phyloP scores from a whole-genome alignment of 805 yeast species.

The Nakazawaea populi region DNA sequence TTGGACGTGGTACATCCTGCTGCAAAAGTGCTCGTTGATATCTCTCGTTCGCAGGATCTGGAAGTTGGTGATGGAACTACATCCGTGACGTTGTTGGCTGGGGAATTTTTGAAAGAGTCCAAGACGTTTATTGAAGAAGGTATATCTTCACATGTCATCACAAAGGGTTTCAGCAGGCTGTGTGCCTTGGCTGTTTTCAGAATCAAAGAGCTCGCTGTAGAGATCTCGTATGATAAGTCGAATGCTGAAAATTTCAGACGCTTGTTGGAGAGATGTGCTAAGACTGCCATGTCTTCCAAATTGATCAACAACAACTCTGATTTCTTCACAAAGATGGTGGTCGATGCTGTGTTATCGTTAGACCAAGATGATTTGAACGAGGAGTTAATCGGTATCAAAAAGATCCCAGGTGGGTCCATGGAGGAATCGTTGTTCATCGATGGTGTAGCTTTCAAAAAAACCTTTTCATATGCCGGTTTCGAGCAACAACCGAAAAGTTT shows the following conservation, averaged over 20 bases:
- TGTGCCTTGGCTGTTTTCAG: slow-evolving; percentile 67
- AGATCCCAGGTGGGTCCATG: slow-evolving; percentile 93
- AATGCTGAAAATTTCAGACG: slow-evolving; percentile 59
- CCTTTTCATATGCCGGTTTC: slow-evolving; percentile 96
- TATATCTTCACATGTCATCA: slow-evolving; percentile 82
- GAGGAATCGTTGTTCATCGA: slow-evolving; percentile 85
- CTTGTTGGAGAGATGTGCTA: slow-evolving; percentile 85
- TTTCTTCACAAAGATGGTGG: slow-evolving; percentile 94
- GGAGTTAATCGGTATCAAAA: slow-evolving; percentile 87
- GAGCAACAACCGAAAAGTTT: slow-evolving; percentile 96
- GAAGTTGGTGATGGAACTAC: slow-evolving; percentile 99
- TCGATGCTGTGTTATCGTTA: slow-evolving; percentile 85
- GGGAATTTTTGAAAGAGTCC: slow-evolving; percentile 89
- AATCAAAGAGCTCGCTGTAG: slow-evolving; percentile 70
- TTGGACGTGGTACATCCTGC: slow-evolving; percentile 98
- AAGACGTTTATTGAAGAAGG: slow-evolving; percentile 93
- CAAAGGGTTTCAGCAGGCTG: slow-evolving; percentile 84
- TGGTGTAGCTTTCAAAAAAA: slow-evolving; percentile 97
- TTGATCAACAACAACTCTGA: slow-evolving; percentile 81
- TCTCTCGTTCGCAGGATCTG: slow-evolving; percentile 93
- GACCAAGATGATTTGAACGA: slow-evolving; percentile 86
- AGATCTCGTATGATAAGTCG: slow-evolving; percentile 41
- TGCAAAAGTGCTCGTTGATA: slow-evolving; percentile 90
- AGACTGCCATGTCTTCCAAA: slow-evolving; percentile 96
- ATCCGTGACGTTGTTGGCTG: slow-evolving; percentile 89